Evolutionary conservation across 1,139 yeast genomes (phyloP).

Genomic region (Diutina rugosa): DNA sequence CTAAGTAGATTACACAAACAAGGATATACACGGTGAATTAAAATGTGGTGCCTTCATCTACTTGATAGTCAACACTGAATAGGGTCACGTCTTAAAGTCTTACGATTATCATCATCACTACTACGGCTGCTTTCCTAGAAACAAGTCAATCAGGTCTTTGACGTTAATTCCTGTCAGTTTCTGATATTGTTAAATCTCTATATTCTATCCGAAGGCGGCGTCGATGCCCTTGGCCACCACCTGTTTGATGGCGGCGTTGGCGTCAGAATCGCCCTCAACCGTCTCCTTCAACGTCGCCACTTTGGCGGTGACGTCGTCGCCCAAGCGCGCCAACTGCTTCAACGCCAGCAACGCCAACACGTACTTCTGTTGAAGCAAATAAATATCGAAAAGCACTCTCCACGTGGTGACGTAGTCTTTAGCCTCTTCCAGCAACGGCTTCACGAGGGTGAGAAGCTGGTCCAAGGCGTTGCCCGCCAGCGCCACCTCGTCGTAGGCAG

Average conservation of each 20-base stretch:
- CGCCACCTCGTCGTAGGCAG: slow-evolving; percentile 14
- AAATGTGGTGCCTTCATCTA: no score
- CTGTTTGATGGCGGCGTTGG: slow-evolving; percentile 30
- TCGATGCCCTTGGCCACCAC: slow-evolving; percentile 31
- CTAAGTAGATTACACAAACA: no score
- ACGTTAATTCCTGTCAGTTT: no score
- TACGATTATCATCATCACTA: no score
- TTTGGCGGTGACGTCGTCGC: slow-evolving; percentile 14
- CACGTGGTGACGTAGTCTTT: slow-evolving; percentile 20
- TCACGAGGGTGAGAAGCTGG: slow-evolving; percentile 15
- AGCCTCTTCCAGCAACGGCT: slow-evolving; percentile 25
- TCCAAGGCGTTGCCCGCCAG: slow-evolving; percentile 15
- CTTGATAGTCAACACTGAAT: no score
- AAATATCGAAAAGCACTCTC: slow-evolving; percentile 25
- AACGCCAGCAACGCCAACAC: slow-evolving; percentile 34
- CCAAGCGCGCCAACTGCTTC: slow-evolving; percentile 21
- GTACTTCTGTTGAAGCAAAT: slow-evolving; percentile 28
- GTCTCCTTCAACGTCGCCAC: slow-evolving; percentile 15
- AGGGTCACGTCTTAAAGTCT: no score
- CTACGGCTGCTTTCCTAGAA: no score
- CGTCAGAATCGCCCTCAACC: slow-evolving; percentile 14
- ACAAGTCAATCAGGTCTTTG: no score
- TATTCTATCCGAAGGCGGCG: not conserved
- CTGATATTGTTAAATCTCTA: not conserved
- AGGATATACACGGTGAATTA: no score